Base-by-base conservation (phyloP, 805 yeast species). In the Saturnispora saitoi region DNA sequence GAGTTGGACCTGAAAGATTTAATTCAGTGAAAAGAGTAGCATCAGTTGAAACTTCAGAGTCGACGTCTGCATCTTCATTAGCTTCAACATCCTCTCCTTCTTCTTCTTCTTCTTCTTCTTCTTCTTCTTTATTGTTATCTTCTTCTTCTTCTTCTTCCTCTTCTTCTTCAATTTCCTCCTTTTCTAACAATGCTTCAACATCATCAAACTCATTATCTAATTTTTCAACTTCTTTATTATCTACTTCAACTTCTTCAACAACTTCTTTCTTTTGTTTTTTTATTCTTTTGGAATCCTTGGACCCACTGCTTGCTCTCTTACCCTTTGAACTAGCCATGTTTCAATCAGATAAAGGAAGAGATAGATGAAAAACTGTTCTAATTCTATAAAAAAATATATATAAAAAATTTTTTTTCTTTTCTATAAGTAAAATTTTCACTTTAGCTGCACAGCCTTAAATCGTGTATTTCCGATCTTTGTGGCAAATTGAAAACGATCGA, bases 1-100 rank as follows among this genome's bases (percentile, higher is more conserved):
- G 63, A 3, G 98, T 90, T 48, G 89, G 91, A 51, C 75, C 83
- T 3, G 96, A 87, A 39, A 93, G 73, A 11, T 82, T 78, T 48
- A 85, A 70, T 43, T 75, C 81, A 0, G 70, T 49, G 57, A 77
- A 77, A 22, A 58, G 56, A 32, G 64, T 60, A 11, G 52, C 67
- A 4, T 54, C 28, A 9, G 28, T 52, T 5, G 54, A 32, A 10
- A 43, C 40, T 22, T 44, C 50, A 8, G 14, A 7, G 10, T 8
- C 37, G 15, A 28, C 17, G 9, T 48, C 47, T 20, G 32, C 36
- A 3, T 47, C 45, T 7, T 32, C 49, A 11, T 41, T 47, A 9
- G 28, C 48, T 9, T 43, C 48, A 7, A 70, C 70, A 31, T 63
- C 46, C 3, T 42, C 58, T 37, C 66, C 69, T 45, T 67, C 58